phyloP scores from a whole-genome alignment of 192 early-diverging fungal species.

The Coemansia sp. region DNA sequence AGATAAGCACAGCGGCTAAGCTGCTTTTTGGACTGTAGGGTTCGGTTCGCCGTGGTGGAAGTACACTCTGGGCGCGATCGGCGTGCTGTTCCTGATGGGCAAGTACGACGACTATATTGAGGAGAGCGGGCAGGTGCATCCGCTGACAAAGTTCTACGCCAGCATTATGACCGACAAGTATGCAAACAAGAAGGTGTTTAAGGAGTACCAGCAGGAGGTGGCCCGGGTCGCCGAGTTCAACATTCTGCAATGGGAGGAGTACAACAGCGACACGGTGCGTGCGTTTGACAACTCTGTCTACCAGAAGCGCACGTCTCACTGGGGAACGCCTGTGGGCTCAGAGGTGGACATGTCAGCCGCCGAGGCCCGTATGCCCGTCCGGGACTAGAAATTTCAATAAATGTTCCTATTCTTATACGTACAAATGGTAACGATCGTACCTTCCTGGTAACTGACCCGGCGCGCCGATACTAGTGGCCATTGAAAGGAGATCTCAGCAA shows the following conservation, averaged over 20 bases:
- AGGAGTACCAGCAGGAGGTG: slow-evolving; percentile 41
- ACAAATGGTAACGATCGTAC: too few relatives aligned
- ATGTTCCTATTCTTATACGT: not conserved
- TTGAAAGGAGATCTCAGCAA: too few relatives aligned
- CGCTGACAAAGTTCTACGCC: slow-evolving; percentile 44
- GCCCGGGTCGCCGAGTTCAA: slow-evolving; percentile 44
- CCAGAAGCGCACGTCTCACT: slow-evolving; percentile 36
- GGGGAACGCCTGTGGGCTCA: slow-evolving; percentile 40
- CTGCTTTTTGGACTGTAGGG: slow-evolving; percentile 9
- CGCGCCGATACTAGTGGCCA: too few relatives aligned
- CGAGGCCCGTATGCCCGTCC: slow-evolving; percentile 24
- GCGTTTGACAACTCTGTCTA: slow-evolving; percentile 21
- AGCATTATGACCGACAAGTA: slow-evolving; percentile 39
- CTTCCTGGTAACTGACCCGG: too few relatives aligned
- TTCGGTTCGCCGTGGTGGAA: slow-evolving; percentile 48
- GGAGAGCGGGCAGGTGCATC: slow-evolving; percentile 41
- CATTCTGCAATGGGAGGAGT: slow-evolving; percentile 44
- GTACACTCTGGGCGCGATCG: slow-evolving; percentile 36
- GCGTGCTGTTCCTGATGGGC: slow-evolving; percentile 26
- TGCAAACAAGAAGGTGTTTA: slow-evolving; percentile 30
- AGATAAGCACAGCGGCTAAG: too few relatives aligned
- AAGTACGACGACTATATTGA: slow-evolving; percentile 50
- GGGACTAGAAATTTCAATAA: slow-evolving; percentile 19
- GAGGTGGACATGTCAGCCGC: slow-evolving; percentile 28
- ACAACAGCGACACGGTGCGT: slow-evolving; percentile 8